Percentiles rank a stretch among this genome's conserved stretches.
These are phyloP conservation scores for Eucalyptus urophylla DNA, from an alignment of 345 rosid species.

Conservation along the genomic window DNA sequence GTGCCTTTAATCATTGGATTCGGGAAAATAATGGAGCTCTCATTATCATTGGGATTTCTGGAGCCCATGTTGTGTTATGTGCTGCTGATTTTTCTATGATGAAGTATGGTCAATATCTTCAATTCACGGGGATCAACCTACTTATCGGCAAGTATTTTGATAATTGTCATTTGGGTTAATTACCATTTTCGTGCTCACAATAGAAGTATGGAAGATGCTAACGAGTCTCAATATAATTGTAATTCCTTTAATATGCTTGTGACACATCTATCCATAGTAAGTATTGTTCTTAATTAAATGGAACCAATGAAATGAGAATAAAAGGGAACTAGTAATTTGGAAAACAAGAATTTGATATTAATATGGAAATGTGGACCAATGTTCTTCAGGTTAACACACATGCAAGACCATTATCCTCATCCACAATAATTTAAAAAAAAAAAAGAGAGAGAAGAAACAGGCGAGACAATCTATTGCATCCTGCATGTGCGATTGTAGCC, in stretches of 20 bases:
- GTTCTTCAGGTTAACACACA: background rate
- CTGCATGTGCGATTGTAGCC: background rate
- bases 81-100: background rate
- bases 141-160: background rate
- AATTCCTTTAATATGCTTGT: rapidly evolving
- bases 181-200: background rate
- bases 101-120: background rate
- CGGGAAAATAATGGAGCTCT: background rate
- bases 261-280: background rate
- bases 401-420: background rate
- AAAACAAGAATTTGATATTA: background rate
- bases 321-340: background rate
- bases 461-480: background rate
- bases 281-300: background rate
- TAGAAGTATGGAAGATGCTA: background rate
- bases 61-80: background rate
- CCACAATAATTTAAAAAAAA: background rate
- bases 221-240: background rate
- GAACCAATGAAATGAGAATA: background rate
- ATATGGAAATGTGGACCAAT: background rate
- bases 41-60: background rate
- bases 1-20: background rate
- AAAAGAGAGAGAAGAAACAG: too few relatives aligned
- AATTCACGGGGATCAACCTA: background rate
- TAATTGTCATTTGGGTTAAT: background rate